Base-by-base conservation (phyloP, 2,329 filamentous ascomycete species). In the Piedraia hortae region DNA sequence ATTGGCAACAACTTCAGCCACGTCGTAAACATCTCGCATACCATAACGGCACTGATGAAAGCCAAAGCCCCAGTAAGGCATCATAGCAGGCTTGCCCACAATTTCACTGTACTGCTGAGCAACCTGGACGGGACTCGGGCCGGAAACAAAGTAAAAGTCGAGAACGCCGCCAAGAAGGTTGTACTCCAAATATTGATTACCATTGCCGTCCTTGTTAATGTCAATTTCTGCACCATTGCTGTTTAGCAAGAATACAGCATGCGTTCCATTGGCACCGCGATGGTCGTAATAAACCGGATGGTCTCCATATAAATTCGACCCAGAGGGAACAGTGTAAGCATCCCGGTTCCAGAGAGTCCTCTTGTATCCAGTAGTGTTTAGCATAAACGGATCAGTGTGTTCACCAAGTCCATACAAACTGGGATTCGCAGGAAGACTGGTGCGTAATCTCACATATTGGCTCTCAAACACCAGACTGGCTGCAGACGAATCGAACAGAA, bases 1-100 rank as follows among this genome's bases (percentile, higher is more conserved):
- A 19, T 48, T 50, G 16, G 53, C 43, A 13, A 57, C 47, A 8
- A 60, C 48, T 31, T 58, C 57, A 28, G 67, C 54, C 4, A 74
- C 36, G 6, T 60, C 53, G 1, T 59, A 56, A 59, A 68, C 73
- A 31, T 70, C 72, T 12, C 53, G 12, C 39, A 85, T 85, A 1
- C 75, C 75, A 65, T 73, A 82, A 27, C 72, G 59, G 34, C 73
- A 82, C 39, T 88, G 74, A 32, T 88, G 77, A 38, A 59, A 82
- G 1, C 77, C 77, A 28, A 88, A 62, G 0, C 66, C 63, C 54
- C 63, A 82, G 46, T 85, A 85, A 31, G 72, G 66, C 37, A 80
- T 69, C 62, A 82, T 66, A 3, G 23, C 23, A 1, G 23, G 23
- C 4, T 10, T 6, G n/a, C 23, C 23, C 6, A 28, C 20, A 12